A percentile compares a stretch with the other conserved stretches of the same genome.
Conservation (phyloP, 139 green algal species). For the Volvox reticuliferus region DNA sequence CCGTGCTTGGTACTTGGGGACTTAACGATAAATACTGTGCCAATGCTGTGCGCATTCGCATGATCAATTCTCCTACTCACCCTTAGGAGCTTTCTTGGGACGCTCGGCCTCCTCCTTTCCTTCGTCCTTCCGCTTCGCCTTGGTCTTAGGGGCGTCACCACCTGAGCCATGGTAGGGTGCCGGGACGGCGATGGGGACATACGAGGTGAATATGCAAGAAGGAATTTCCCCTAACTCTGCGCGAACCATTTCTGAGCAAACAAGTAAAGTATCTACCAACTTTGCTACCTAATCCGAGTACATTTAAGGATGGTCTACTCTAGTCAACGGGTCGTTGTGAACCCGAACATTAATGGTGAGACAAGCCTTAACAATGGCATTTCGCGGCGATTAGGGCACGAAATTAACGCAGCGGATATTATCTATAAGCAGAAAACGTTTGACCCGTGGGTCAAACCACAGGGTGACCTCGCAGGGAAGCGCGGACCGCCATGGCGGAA, state of each 20-base stretch:
- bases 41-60: too few relatives aligned
- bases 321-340: too few relatives aligned
- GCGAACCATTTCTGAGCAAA: too few relatives aligned
- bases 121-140: slow-evolving; percentile 31
- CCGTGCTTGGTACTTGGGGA: too few relatives aligned
- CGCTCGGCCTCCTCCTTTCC: neutral
- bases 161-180: neutral
- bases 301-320: too few relatives aligned
- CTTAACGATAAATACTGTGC: too few relatives aligned
- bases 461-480: neutral
- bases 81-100: slow-evolving; percentile 37
- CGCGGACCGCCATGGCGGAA: neutral
- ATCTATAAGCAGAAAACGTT: neutral
- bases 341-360: too few relatives aligned
- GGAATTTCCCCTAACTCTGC: too few relatives aligned
- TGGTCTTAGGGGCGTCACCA: slow-evolving; percentile 17
- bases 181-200: neutral
- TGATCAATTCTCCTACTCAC: neutral
- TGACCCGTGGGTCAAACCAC: neutral
- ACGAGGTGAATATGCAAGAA: neutral
- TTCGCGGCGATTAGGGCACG: neutral
- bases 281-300: too few relatives aligned
- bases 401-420: neutral
- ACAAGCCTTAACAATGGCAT: neutral
- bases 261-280: too few relatives aligned